Base-by-base conservation (phyloP, 2,329 filamentous ascomycete species). In the Phialemoniopsis sp. region DNA sequence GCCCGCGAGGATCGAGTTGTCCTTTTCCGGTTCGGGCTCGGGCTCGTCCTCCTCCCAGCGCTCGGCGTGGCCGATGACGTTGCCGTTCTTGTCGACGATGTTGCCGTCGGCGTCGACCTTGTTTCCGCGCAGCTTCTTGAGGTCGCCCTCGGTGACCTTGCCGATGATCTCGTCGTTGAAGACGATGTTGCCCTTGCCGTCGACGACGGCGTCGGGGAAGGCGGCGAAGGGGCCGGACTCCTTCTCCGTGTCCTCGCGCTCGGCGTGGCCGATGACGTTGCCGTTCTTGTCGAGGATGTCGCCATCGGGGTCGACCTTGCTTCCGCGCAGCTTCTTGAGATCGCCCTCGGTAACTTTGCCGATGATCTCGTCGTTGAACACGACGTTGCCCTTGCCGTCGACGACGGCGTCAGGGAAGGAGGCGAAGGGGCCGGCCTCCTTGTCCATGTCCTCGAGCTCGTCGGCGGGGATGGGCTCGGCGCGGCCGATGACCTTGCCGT, bases 31-130 rank as follows among this genome's bases (percentile, higher is more conserved):
- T 55, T 80, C 73, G 8, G 72, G 60, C 40, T 70, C 67, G 1
- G 50, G 44, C 30, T 64, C 62, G n/a, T n/a, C n/a, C n/a, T n/a
- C n/a, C n/a, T 88, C 80, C 68, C 80, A 87, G 40, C 82, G 78
- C 55, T 88, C 82, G 3, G 80, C 82, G 44, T 73, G 78, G 21
- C 83, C 83, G 30, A 87, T 67, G 12, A 70, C 68, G 52, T 87
- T 87, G 13, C 83, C 82, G n/a, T 70, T 68, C 48, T 75, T 78
- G 53, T 87, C 82, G 5, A 82, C 61, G 26, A 87, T 75, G 34
- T 87, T 83, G 12, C 83, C 83, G 43, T 87, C 82, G 18, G 81
- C 67, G 41, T 87, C 82, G 16, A 87, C 81, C 29, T 70, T 61
- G 57, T 81, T 82, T 19, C 82, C 83, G 41, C 77, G 72, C 18